Conservation (phyloP, 306 rosid species). For the Chamaecrista fasciculata region DNA sequence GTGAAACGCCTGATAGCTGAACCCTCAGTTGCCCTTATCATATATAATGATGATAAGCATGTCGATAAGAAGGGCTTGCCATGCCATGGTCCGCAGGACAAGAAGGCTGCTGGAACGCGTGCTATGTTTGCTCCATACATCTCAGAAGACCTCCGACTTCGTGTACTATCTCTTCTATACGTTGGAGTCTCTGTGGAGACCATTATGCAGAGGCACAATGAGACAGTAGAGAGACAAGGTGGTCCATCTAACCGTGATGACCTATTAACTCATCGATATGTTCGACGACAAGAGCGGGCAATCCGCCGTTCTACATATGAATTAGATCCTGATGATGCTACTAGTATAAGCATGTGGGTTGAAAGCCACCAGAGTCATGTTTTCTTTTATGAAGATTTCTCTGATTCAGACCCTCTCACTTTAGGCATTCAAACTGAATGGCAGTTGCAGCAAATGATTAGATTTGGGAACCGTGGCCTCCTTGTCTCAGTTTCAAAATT, state of each 20-base stretch:
- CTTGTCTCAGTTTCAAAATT: conserved; percentile 89
- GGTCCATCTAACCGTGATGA: conserved; percentile 93
- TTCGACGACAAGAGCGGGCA: conserved; percentile 86
- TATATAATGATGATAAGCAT: conserved; percentile 77
- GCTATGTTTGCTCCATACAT: conserved; percentile 95
- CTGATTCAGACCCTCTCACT: conserved; percentile 69
- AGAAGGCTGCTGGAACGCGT: conserved; percentile 76
- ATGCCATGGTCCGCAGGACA: conserved; percentile 93
- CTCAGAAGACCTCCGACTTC: conserved; percentile 83
- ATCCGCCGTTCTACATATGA: conserved; percentile 78
- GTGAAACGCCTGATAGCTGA: conserved; percentile 86
- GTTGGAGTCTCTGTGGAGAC: conserved; percentile 95
- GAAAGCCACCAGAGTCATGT: conserved; percentile 71
- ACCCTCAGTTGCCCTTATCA: conserved; percentile 81
- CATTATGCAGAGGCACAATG: conserved; percentile 92
- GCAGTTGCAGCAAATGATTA: conserved; percentile 94
- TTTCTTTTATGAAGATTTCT: conserved; percentile 78
- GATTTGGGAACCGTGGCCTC: conserved; percentile 74
- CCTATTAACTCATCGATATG: conserved; percentile 83
- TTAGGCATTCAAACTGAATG: conserved; percentile 95
- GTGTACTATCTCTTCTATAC: conserved; percentile 71
- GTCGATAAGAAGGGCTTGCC: conserved; percentile 85
- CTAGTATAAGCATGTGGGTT: conserved; percentile 75
- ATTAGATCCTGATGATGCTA: conserved; percentile 71
- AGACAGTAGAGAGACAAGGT: conserved; percentile 81